Base-by-base conservation (phyloP, 2,329 filamentous ascomycete genomes). In the Fusarium piperis region DNA sequence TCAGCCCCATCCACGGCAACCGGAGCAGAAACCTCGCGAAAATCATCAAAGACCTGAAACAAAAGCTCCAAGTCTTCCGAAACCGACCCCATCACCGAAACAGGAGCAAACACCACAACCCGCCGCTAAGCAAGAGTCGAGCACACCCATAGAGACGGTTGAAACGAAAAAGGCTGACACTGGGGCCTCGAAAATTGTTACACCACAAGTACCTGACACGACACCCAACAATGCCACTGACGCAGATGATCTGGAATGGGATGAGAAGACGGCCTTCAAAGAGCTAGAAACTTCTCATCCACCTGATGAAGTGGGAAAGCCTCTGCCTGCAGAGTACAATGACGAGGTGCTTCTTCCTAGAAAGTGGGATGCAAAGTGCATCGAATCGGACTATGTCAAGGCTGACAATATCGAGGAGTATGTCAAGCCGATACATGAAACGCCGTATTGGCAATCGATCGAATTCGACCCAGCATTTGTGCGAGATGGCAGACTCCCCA, bases 241-340 rank as follows among this genome's bases (percentile, higher is more conserved):
- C 20, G 78, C 79, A 13, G 78, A 80, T 15, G 78, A 81, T 13
- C 81, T 78, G 44, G 77, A 82, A 16, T 84, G 83, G 80, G 81
- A 85, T 8, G 76, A 81, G 13, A 66, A 69, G 39, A 65, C 61
- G 71, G 82, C 83, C 6, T 85, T 86, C 61, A 75, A 79, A 11
- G 81, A 84, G 41, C 68, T 77, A 35, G 67, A 74, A 10, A 63
- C 77, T 6, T 70, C 68, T 12, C 81, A 82, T 62, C 78, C 79
- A 8, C 82, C 83, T n/a, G 85, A 87, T 38, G 81, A 83, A n/a
- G 82, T 86, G 60, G 84, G 83, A 13, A 85, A 82, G 64, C 85
- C 85, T 20, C 77, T 87, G 2, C 80, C 83, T 5, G 69, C 75
- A 16, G 76, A 78, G 18, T 86, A 84, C 65, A 82, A 79, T 39